Base-by-base conservation (phyloP, 2,329 filamentous ascomycete genomes). In the Xylaria sp. region DNA sequence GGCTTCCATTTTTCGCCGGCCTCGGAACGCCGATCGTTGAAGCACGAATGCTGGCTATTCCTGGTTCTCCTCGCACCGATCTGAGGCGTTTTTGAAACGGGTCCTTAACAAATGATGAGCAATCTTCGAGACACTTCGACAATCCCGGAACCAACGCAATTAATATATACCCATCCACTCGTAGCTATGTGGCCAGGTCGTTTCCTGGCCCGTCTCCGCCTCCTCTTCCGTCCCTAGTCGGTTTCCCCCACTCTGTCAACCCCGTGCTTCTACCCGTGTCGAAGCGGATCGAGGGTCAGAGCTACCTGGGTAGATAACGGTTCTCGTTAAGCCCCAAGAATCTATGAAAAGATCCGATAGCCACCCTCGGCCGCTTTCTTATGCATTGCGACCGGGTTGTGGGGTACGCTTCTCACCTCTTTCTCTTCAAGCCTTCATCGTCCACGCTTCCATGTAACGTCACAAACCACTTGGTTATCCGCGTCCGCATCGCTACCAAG, bases 91-190 rank as follows among this genome's bases (percentile, higher is more conserved):
- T 25, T 60, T 57, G 60, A 65, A 57, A 65, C 59, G 37, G 25
- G 46, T 17, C 46, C 51, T 67, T 67, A 55, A 58, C 58, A 67
- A 67, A 61, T 60, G 62, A 67, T 67, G 60, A 64, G 63, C 60
- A 65, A 67, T 62, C 58, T 46, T 56, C 43, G 44, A 61, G 44
- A 48, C 44, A 58, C 46, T 53, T 63, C 31, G 25, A 54, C 63
- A 67, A 68, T 46, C 64, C 62, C 61, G 65, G 67, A 62, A 63
- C 59, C 44, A 62, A 62, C 54, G 61, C 64, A 29, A 55, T 69
- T 66, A 63, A 67, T 64, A 69, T 71, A 71, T 67, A 64, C 40
- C 64, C 68, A 44, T 62, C 70, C 70, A 71, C 62, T 70, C 69
- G 70, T 68, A 71, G 66, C 61, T 60, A 58, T 63, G 58, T 60